phyloP scores from a whole-genome alignment of 202 grass and related monocot species.

The Eragrostis tef region DNA sequence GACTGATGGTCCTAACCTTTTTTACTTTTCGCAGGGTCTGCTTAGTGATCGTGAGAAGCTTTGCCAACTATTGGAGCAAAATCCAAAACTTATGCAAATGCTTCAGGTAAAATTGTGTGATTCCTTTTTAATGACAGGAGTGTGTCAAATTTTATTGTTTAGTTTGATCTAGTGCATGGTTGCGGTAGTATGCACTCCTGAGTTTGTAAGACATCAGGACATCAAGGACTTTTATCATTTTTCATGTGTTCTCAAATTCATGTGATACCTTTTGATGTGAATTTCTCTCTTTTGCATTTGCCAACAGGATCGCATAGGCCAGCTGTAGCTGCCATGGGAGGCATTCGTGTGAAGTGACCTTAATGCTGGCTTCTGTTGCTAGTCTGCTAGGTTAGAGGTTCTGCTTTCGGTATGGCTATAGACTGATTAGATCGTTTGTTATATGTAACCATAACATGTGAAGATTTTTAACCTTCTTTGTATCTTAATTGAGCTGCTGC shows the following conservation, averaged over 20 bases:
- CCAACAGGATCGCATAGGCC: slow-evolving; percentile 57
- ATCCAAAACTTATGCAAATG: slow-evolving; percentile 99
- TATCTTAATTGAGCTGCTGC: not conserved
- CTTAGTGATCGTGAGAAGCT: slow-evolving; percentile 89
- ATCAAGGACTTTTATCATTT: not conserved
- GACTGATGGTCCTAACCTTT: not conserved
- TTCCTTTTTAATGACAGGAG: too few species aligned
- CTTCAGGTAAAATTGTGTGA: slow-evolving; percentile 71
- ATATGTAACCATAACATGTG: not conserved
- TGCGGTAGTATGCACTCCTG: not conserved
- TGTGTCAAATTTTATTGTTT: not conserved
- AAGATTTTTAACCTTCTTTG: not conserved
- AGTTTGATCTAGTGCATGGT: too few species aligned
- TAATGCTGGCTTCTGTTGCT: not conserved
- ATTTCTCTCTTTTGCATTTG: not conserved
- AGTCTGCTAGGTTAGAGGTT: not conserved
- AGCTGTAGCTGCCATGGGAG: slow-evolving; percentile 38
- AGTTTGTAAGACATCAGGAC: not conserved
- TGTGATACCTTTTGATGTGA: not conserved
- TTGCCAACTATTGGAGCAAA: slow-evolving; percentile 82
- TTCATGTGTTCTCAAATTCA: not conserved
- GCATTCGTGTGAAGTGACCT: not conserved
- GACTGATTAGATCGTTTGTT: slow-evolving; percentile 11
- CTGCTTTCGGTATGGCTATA: not conserved
- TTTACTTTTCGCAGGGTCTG: slow-evolving; percentile 60